Conservation (phyloP, 2,329 filamentous ascomycete species). For the Trichoderma cornu-damae region DNA sequence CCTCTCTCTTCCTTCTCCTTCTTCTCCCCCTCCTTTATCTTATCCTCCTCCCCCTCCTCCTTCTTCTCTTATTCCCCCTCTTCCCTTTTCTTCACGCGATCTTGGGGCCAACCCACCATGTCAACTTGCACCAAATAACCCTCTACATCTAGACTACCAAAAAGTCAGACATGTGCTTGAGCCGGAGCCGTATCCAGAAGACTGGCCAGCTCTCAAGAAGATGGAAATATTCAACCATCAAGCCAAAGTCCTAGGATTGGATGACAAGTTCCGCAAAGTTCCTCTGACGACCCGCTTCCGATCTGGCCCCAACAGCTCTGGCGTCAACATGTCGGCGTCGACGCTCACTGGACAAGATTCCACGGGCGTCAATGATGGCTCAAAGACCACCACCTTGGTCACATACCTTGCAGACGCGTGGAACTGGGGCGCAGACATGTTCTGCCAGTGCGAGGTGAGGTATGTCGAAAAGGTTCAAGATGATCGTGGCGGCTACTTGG, state of each 20-base stretch:
- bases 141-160: constrained; percentile 47
- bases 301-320: constrained; percentile 56
- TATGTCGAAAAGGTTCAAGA: constrained; percentile 51
- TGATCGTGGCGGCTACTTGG: constrained; percentile 49
- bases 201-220: constrained; percentile 55
- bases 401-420: constrained; percentile 65
- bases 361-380: constrained; percentile 63
- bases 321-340: constrained; percentile 58
- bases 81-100: not conserved
- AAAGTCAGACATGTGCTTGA: constrained; percentile 53
- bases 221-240: constrained; percentile 53
- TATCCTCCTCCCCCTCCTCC: no score
- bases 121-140: not conserved
- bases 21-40: no score
- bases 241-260: constrained; percentile 46
- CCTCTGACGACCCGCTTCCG: constrained; percentile 60
- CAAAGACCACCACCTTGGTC: constrained; percentile 60
- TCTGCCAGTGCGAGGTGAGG: constrained; percentile 62
- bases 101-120: not conserved
- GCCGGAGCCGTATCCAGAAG: constrained; percentile 52
- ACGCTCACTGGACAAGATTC: constrained; percentile 57
- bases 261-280: constrained; percentile 50
- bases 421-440: constrained; percentile 68
- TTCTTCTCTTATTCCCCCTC: no score
- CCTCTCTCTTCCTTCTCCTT: no score